phyloP scores from a whole-genome alignment of 1,284 basidiomycete species.

The Somion occarium region DNA sequence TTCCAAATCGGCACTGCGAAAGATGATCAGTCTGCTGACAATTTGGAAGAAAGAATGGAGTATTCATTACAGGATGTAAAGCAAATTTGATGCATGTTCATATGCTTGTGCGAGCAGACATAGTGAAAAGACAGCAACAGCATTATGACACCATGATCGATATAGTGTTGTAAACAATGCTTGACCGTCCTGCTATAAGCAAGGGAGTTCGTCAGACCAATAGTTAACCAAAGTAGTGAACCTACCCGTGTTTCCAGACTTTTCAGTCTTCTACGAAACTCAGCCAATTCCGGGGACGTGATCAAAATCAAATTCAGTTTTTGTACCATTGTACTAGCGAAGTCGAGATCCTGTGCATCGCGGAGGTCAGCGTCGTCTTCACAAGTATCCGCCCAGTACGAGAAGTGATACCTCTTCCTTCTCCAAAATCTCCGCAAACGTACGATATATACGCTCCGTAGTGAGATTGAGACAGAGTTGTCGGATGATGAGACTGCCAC shows the following conservation, averaged over 20 bases:
- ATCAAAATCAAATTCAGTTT: conserved; percentile 97
- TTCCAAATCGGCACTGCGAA: conserved; percentile 84
- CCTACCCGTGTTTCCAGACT: conserved; percentile 88
- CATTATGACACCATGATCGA: conserved; percentile 98
- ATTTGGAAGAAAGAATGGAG: too few relatives aligned
- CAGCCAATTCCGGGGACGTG: conserved; percentile 91
- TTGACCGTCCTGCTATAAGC: conserved; percentile 82
- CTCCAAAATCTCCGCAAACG: conserved; percentile 95
- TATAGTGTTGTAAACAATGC: conserved; percentile 90
- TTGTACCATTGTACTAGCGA: conserved; percentile 95
- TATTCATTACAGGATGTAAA: conserved; percentile 97
- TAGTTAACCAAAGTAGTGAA: conserved; percentile 8
- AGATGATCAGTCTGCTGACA: conserved; percentile 6
- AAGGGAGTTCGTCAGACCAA: conserved; percentile 5
- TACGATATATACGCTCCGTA: conserved; percentile 93
- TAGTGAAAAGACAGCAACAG: conserved; percentile 93
- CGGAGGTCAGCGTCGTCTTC: not conserved
- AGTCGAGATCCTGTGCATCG: conserved; percentile 83
- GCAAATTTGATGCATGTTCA: conserved; percentile 94
- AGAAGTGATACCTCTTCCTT: conserved; percentile 82
- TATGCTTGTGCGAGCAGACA: conserved; percentile 97
- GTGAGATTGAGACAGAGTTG: conserved; percentile 94
- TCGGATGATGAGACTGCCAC: conserved; percentile 94
- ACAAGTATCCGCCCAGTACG: too few relatives aligned
- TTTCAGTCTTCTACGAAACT: conserved; percentile 90